phyloP scores from a whole-genome alignment of 345 rosid species.

The Rhodomyrtus tomentosa region DNA sequence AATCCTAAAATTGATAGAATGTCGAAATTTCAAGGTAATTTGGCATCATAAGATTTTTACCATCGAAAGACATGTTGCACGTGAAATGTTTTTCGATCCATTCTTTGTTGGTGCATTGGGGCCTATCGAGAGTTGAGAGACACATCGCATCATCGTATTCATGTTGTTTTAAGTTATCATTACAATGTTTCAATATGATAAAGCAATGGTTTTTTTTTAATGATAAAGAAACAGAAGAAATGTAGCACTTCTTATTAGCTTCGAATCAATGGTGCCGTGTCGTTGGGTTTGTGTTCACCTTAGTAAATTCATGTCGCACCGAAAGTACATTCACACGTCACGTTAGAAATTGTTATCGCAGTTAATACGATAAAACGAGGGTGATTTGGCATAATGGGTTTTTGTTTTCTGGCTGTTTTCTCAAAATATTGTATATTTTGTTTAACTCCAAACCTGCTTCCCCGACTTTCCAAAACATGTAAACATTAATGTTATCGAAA shows the following conservation, averaged over 20 bases:
- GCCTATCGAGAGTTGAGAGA: no score
- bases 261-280: neutral
- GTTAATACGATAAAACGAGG: neutral
- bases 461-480: neutral
- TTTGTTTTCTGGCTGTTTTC: neutral
- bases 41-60: no score
- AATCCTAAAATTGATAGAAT: no score
- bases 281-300: neutral
- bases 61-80: no score
- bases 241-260: neutral
- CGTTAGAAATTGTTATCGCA: neutral
- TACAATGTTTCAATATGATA: neutral
- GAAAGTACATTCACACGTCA: neutral
- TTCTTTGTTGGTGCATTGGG: no score
- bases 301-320: neutral
- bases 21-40: neutral
- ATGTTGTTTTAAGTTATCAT: no score
- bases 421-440: neutral
- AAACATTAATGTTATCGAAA: no score
- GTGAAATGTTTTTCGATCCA: no score
- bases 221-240: neutral
- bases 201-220: neutral
- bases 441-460: neutral
- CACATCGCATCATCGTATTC: no score
- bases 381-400: neutral